phyloP scores from a whole-genome alignment of 345 rosid genomes.

The Citrus medica region DNA sequence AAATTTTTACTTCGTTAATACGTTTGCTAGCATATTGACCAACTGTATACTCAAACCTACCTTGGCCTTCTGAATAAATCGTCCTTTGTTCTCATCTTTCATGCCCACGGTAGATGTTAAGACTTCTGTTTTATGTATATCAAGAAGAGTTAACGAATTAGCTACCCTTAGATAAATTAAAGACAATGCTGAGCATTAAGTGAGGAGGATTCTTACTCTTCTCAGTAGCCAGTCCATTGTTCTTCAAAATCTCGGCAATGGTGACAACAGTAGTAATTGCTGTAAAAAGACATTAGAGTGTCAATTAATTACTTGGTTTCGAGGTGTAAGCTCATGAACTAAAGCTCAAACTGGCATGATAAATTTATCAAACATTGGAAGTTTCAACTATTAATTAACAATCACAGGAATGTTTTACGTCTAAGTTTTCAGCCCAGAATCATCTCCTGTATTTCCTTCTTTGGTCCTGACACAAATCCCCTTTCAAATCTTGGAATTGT shows the following conservation, averaged over 20 bases:
- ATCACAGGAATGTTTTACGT: background rate
- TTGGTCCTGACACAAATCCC: background rate
- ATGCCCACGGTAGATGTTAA: slow-evolving; percentile 81
- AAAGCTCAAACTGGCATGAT: background rate
- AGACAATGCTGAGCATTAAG: background rate
- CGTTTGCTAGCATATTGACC: background rate
- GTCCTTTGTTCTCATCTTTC: slow-evolving; percentile 84
- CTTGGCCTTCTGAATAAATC: slow-evolving; percentile 83
- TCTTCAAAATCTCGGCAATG: slow-evolving; percentile 91
- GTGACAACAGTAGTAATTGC: slow-evolving; percentile 79
- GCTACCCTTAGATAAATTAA: background rate
- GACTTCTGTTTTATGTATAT: slow-evolving; percentile 45
- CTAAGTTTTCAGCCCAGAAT: background rate
- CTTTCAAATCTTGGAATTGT: background rate
- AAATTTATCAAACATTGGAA: background rate
- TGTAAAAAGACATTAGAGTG: slow-evolving; percentile 8
- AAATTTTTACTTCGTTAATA: background rate
- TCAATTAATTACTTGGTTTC: no score
- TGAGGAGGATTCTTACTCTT: slow-evolving; percentile 48
- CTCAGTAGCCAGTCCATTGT: slow-evolving; percentile 81
- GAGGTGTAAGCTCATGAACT: background rate
- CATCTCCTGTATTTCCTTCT: background rate
- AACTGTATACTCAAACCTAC: slow-evolving; percentile 21
- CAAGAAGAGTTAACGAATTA: background rate
- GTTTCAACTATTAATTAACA: background rate